Evolutionary conservation across 306 rosid species (phyloP), one percentile per base, ranked within the genome.

Genomic region (Fagus sylvatica): DNA sequence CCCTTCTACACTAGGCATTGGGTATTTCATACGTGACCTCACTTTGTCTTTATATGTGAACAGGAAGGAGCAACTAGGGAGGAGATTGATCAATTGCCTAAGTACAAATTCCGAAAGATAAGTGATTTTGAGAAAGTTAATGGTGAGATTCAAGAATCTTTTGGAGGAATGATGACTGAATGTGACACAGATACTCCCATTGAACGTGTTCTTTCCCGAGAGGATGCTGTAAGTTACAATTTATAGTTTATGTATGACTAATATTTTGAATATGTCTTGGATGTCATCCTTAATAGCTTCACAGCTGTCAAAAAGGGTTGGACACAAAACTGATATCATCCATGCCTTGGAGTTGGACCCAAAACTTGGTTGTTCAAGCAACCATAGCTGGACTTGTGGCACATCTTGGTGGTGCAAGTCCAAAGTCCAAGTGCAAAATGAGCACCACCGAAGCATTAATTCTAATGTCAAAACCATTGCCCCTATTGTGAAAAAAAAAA

Each of bases 61-160:
- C 84, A 95, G 99, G 98, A 89, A 60, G 98, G 99, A 65, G 98
- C 98, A n/a, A 89, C 97, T 19, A 80, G 77, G 76, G 98, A 89
- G 73, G 98, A 95, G 76, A 93, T 95, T 36, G 87, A 91, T 30
- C 87, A 68, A 84, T 80, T 95, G 76, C 97, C 96, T 12, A 93
- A 86, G 87, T 95, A 84, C 83, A 87, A 78, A 82, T 95, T 89
- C 75, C 76, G 67, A 16, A 73, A 77, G 51, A 69, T 72, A 54
- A 81, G 78, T 46, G 93, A 89, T 53, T 36, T 71, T 22, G 82
- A 88, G 87, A 84, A 81, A 75, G 85, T 71, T 33, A 79, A 80
- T 17, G 83, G 82, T 22, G 90, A 86, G 79, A 79, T 76, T 66
- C 87, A 86, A 86, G 91, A 86, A 86, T 85, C 85, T 37, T 84